Percentiles rank a stretch among this genome's conserved stretches.
phyloP scores from a whole-genome alignment of 768 basidiomycete genomes.

The Tulasnella sp. region DNA sequence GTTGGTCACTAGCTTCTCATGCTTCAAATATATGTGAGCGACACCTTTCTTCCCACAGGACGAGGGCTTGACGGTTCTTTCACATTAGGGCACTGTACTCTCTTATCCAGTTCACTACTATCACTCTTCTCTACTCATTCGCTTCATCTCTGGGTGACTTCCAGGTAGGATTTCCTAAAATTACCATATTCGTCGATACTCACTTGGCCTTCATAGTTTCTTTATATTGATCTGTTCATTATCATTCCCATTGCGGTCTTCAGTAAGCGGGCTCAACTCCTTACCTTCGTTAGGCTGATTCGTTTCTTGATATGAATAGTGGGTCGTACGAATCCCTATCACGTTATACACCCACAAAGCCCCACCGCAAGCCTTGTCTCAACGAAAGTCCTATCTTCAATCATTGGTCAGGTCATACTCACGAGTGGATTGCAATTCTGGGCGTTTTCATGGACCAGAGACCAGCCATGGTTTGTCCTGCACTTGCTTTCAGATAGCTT shows the following conservation, averaged over 20 bases:
- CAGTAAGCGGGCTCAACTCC: slow-evolving; percentile 45
- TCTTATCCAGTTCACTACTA: slow-evolving; percentile 97
- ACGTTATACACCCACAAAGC: slow-evolving; percentile 73
- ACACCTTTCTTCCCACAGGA: no score
- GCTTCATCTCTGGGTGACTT: slow-evolving; percentile 95
- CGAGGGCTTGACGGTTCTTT: not conserved
- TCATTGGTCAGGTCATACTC: slow-evolving; percentile 84
- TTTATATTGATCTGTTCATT: slow-evolving; percentile 96
- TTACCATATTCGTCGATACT: no score
- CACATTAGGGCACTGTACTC: slow-evolving; percentile 88
- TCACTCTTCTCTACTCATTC: slow-evolving; percentile 90
- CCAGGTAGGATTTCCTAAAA: slow-evolving; percentile 44
- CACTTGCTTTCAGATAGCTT: not conserved
- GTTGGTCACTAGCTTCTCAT: slow-evolving; percentile 94
- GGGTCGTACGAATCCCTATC: slow-evolving; percentile 88
- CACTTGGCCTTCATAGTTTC: slow-evolving; percentile 44
- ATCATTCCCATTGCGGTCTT: slow-evolving; percentile 95
- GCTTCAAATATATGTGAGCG: slow-evolving; percentile 98
- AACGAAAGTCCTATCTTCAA: slow-evolving; percentile 85
- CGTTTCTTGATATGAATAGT: slow-evolving; percentile 37
- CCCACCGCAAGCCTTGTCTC: slow-evolving; percentile 95
- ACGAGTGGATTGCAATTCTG: slow-evolving; percentile 75
- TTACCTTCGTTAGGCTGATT: not conserved
- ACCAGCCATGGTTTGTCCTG: slow-evolving; percentile 62
- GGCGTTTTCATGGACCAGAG: slow-evolving; percentile 80